phyloP scores from a whole-genome alignment of 2,329 filamentous ascomycete species.

The Keithomyces neogunnii region DNA sequence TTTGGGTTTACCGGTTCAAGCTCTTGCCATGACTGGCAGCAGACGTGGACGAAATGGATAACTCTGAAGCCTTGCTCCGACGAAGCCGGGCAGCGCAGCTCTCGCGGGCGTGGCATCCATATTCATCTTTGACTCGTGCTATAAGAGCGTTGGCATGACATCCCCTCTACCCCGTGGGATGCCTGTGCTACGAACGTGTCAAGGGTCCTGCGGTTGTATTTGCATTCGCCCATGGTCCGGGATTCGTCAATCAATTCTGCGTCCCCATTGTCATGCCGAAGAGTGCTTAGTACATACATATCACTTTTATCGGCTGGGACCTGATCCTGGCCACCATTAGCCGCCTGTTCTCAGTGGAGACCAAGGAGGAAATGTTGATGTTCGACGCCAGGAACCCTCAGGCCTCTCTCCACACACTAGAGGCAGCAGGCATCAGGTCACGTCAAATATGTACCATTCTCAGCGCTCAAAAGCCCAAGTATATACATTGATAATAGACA shows the following conservation, averaged over 20 bases:
- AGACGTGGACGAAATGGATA: background rate
- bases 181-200: constrained; percentile 43
- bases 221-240: constrained; percentile 31
- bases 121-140: constrained; percentile 22
- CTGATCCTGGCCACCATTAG: constrained; percentile 30
- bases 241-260: constrained; percentile 30
- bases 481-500: no score
- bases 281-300: constrained; percentile 47
- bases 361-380: constrained; percentile 19
- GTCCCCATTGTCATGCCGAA: constrained; percentile 37
- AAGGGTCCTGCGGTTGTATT: constrained; percentile 47
- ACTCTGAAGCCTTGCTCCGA: background rate
- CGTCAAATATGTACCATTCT: no score
- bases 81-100: background rate
- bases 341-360: constrained; percentile 43
- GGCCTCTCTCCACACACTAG: background rate
- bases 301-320: constrained; percentile 39
- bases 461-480: background rate
- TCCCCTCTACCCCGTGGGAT: constrained; percentile 43
- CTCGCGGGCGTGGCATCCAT: constrained; percentile 3
- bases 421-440: background rate
- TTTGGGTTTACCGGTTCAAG: background rate
- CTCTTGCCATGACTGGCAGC: background rate
- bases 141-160: constrained; percentile 30
- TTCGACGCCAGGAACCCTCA: constrained; percentile 2